Conservation (phyloP, 352 stramenopile species). For the Phytophthora idaei region DNA sequence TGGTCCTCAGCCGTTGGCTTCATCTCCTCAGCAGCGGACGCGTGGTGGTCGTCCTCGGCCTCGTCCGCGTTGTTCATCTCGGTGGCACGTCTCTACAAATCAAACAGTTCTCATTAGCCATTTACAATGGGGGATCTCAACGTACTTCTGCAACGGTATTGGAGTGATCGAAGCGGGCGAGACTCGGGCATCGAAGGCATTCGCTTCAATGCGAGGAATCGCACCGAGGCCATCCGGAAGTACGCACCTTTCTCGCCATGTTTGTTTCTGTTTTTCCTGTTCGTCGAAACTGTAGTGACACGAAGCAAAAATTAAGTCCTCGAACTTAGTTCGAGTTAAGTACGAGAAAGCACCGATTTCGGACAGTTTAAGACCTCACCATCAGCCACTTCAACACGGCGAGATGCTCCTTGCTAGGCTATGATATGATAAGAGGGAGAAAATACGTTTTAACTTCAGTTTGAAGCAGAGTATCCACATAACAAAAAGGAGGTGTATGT, state of each 20-base stretch:
- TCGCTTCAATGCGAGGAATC: neutral
- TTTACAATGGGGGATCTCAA: neutral
- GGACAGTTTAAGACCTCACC: neutral
- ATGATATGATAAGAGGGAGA: neutral
- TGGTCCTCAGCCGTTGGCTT: constrained; percentile 5
- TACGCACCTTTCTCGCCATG: constrained; percentile 45
- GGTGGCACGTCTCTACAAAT: constrained; percentile 39
- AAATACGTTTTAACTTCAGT: neutral
- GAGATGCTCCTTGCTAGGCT: neutral
- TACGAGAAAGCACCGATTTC: constrained; percentile 5
- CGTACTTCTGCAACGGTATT: neutral
- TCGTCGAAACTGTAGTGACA: constrained; percentile 31
- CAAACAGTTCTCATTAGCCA: constrained; percentile 14
- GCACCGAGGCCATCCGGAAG: neutral
- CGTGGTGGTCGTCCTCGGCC: constrained; percentile 32
- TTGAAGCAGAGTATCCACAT: neutral
- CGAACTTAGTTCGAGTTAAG: constrained; percentile 5
- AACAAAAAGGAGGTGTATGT: constrained; percentile 1
- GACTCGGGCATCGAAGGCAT: neutral
- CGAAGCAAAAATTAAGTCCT: constrained; percentile 11
- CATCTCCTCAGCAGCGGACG: constrained; percentile 19
- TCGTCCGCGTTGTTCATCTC: constrained; percentile 50
- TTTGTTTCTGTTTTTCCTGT: constrained; percentile 10
- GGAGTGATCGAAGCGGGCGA: neutral
- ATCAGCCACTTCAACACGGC: constrained; percentile 24